These are phyloP conservation scores for Batkoa obscura DNA, from an alignment of 371 early-diverging fungal genomes.

Conservation along the genomic window DNA sequence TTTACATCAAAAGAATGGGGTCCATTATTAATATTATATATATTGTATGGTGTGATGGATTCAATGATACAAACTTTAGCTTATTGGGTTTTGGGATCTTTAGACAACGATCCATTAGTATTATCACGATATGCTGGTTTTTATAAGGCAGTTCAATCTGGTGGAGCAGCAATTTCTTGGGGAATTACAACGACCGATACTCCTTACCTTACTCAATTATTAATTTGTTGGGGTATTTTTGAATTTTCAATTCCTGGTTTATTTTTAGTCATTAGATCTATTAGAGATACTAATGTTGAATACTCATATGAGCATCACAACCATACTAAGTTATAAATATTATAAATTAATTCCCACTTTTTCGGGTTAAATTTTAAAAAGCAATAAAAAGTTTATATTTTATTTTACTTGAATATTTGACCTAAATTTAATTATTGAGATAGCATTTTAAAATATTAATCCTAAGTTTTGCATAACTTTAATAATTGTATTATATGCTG, in stretches of 20 bases:
- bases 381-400: too few species aligned
- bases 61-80: conserved; percentile 37
- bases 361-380: too few species aligned
- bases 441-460: too few species aligned
- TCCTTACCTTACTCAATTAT: conserved; percentile 12
- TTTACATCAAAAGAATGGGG: too few species aligned
- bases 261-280: conserved; percentile 10
- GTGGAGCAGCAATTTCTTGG: conserved; percentile 39
- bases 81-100: conserved; percentile 45
- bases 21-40: conserved; percentile 38
- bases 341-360: too few species aligned
- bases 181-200: conserved; percentile 13
- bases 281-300: neutral
- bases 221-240: conserved; percentile 21
- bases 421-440: too few species aligned
- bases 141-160: conserved; percentile 68
- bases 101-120: conserved; percentile 42
- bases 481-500: too few species aligned
- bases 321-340: too few species aligned
- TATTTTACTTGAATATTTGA: too few species aligned
- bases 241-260: conserved; percentile 16
- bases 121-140: conserved; percentile 55
- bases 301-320: too few species aligned
- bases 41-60: conserved; percentile 42
- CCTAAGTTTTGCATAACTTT: too few species aligned